A percentile compares a stretch with the other conserved stretches of the same genome.
Evolutionary conservation across 331 rosid species (phyloP).

Genomic region (Telfairia occidentalis): DNA sequence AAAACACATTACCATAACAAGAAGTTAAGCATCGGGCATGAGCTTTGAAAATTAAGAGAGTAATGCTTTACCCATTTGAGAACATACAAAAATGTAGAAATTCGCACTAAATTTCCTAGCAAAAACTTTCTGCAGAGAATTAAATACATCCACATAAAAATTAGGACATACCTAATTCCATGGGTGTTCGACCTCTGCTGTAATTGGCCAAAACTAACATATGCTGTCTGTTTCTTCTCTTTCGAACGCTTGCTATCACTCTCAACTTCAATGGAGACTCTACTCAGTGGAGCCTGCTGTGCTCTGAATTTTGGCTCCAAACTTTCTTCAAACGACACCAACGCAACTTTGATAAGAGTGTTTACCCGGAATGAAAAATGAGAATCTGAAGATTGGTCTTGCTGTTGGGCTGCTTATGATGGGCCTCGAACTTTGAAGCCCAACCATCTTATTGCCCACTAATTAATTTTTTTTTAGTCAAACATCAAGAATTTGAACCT

Average conservation of each 20-base stretch:
- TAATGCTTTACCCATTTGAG: background rate
- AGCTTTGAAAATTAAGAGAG: background rate
- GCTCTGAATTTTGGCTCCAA: conserved; percentile 6
- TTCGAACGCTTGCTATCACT: background rate
- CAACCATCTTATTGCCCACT: background rate
- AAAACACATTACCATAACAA: background rate
- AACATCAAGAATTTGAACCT: no score
- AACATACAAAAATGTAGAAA: background rate
- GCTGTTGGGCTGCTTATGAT: background rate
- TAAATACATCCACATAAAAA: background rate
- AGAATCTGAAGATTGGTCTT: background rate
- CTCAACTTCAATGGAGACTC: background rate
- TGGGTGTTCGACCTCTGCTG: background rate
- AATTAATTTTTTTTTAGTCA: no score
- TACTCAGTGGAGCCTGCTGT: background rate
- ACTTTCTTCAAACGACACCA: background rate
- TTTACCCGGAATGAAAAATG: background rate
- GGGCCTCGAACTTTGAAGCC: background rate
- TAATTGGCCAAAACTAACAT: background rate
- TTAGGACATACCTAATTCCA: conserved; percentile 5
- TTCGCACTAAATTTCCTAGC: background rate
- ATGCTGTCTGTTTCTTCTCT: background rate
- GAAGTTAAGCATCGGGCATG: background rate
- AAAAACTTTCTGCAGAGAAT: background rate
- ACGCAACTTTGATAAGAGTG: background rate